phyloP scores from a whole-genome alignment of 2,329 filamentous ascomycete species.

The Penicillium decumbens region DNA sequence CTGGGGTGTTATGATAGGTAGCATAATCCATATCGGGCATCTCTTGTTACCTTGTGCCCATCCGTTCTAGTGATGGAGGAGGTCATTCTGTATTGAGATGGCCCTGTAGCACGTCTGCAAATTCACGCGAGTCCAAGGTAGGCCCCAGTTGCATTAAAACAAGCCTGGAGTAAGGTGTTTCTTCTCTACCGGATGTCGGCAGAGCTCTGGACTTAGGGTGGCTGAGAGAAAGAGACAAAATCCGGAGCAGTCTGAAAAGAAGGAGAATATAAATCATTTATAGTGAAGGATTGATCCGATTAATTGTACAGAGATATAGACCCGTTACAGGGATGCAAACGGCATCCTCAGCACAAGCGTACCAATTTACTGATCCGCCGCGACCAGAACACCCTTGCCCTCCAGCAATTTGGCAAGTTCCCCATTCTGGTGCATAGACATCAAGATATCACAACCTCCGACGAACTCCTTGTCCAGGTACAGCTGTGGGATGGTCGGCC shows the following conservation, averaged over 20 bases:
- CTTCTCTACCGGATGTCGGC: neutral
- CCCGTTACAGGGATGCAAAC: neutral
- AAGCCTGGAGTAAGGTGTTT: neutral
- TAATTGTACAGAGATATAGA: slow-evolving; percentile 18
- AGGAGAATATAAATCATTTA: slow-evolving; percentile 5
- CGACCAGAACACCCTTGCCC: slow-evolving; percentile 79
- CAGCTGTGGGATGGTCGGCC: slow-evolving; percentile 96
- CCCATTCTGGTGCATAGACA: slow-evolving; percentile 95
- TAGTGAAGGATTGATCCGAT: slow-evolving; percentile 7
- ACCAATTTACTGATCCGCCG: slow-evolving; percentile 47
- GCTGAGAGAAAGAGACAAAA: neutral
- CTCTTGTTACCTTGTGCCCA: neutral
- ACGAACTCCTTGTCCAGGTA: slow-evolving; percentile 95
- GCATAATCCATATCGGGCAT: neutral
- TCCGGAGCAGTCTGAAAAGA: neutral
- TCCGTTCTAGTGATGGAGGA: neutral
- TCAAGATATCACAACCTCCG: slow-evolving; percentile 93
- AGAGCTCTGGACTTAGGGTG: neutral
- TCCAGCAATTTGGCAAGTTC: slow-evolving; percentile 87
- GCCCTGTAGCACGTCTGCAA: neutral
- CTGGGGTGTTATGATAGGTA: slow-evolving; percentile 6
- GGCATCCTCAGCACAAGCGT: neutral
- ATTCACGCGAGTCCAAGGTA: too few species aligned
- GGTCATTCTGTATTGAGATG: neutral
- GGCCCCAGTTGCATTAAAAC: neutral